Base-by-base conservation (phyloP, 495 filamentous ascomycete genomes). In the Podospora pseudopauciseta region DNA sequence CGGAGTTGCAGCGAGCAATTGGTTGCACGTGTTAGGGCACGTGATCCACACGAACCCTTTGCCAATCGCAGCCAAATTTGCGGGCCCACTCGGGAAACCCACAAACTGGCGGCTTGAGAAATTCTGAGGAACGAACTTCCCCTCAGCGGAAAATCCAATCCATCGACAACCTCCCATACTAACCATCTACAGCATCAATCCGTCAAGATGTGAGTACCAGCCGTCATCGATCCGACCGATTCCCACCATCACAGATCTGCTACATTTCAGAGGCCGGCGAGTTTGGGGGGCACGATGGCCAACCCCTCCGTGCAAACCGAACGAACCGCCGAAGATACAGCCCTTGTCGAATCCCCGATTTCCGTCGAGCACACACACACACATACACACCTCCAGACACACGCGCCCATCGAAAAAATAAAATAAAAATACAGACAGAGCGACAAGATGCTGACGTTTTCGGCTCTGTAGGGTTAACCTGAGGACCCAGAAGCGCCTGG, bases 401-500 rank as follows among this genome's bases (percentile, higher is more conserved):
- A 32, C 30, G 30, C 30, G 7, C 30, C 30, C 30, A 7, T 32
- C 30, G 30, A 32, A 32, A 32, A 5, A 16, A 23, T 23, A 23
- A 1, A 23, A 23, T 23, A 18, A 49, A 49, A 11, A 23, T 23
- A 49, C 39, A 49, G 39, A 49, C 39, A 56, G 23, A 66, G 49
- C 44, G n/a, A 18, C 63, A 30, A 39, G 70, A 67, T 74, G 77
- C 81, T 84, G 76, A 84, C 74, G 60, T 64, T 72, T 70, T 53
- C 65, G 58, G 62, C 61, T 32, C 64, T 69, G 16, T 80, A 99
- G 95, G 96, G 94, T 97, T 89, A 99, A 98, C 82, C 93, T 99
- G 81, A 90, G 90, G 82, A 99, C 95, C 78, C 95, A 99, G 88
- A 99, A 99, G 90, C 94, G 96, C 85, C 94, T 99, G 77, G 96